phyloP scores from a whole-genome alignment of 805 yeast genomes.

The Yarrowia sp. region DNA sequence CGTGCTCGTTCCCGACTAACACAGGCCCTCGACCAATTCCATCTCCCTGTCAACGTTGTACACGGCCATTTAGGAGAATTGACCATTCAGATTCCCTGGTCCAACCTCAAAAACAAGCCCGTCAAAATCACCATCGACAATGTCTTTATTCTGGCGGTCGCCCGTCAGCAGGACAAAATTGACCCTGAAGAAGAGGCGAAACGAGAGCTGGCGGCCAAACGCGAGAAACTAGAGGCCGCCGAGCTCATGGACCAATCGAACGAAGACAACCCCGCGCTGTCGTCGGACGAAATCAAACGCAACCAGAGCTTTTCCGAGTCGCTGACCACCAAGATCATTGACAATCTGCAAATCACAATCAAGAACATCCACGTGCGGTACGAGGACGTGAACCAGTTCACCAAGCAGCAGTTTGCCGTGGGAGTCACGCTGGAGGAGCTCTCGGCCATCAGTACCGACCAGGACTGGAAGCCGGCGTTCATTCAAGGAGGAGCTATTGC shows the following conservation, averaged over 20 bases:
- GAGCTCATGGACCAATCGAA: constrained; percentile 59
- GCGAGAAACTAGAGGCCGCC: constrained; percentile 70
- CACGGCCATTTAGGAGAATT: constrained; percentile 91
- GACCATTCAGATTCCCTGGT: constrained; percentile 95
- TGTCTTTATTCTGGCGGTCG: constrained; percentile 81
- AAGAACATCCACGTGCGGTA: constrained; percentile 90
- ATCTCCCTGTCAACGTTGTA: constrained; percentile 83
- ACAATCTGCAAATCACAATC: constrained; percentile 88
- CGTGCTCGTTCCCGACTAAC: constrained; percentile 2
- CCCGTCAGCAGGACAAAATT: constrained; percentile 65
- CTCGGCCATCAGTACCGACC: constrained; percentile 90
- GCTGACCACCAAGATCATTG: constrained; percentile 86
- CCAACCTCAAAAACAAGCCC: constrained; percentile 89
- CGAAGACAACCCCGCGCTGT: constrained; percentile 48
- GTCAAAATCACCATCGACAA: constrained; percentile 87
- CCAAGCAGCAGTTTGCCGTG: constrained; percentile 72
- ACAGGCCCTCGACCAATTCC: constrained; percentile 78
- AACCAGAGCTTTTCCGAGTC: constrained; percentile 88
- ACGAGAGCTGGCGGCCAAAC: constrained; percentile 69
- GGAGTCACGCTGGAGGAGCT: constrained; percentile 86
- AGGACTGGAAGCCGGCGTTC: constrained; percentile 83
- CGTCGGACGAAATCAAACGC: constrained; percentile 52
- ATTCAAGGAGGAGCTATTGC: constrained; percentile 74
- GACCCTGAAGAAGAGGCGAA: constrained; percentile 67
- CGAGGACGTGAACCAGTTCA: constrained; percentile 70